These are phyloP conservation scores for Geranomyces variabilis DNA, from an alignment of 192 early-diverging fungal genomes.

Conservation along the genomic window DNA sequence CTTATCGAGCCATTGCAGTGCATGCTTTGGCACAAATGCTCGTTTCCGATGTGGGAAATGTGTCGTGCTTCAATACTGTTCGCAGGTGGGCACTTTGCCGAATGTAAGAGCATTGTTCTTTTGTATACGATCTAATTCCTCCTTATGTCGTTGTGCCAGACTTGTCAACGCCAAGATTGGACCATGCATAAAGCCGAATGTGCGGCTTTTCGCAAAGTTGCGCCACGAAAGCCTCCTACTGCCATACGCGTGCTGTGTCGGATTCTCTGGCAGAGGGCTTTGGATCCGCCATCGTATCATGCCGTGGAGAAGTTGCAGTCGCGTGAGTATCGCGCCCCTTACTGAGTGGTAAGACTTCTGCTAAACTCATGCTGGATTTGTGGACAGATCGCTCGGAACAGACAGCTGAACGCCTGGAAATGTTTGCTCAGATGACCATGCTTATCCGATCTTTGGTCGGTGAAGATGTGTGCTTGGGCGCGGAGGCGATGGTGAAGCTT, in stretches of 20 bases:
- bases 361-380: no score
- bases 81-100: conserved; percentile 26
- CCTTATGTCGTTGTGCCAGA: no score
- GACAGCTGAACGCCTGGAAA: conserved; percentile 31
- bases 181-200: conserved; percentile 22
- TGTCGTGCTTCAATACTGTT: conserved; percentile 30
- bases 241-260: conserved; percentile 38
- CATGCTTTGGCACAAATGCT: conserved; percentile 16
- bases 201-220: conserved; percentile 14
- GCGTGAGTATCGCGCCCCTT: conserved; percentile 6
- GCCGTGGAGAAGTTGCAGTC: not conserved
- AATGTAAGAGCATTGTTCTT: not conserved
- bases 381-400: conserved; percentile 33
- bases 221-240: conserved; percentile 33
- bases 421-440: conserved; percentile 49
- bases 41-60: conserved; percentile 30
- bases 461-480: conserved; percentile 11
- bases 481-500: conserved; percentile 42
- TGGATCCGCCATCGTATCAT: not conserved
- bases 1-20: conserved; percentile 25
- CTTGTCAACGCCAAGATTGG: conserved; percentile 32
- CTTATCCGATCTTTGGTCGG: conserved; percentile 34
- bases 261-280: conserved; percentile 25
- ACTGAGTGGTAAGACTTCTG: not conserved
- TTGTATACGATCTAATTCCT: not conserved